Percentiles rank a stretch among this genome's conserved stretches.
Evolutionary conservation across 176 grass and related monocot species (phyloP).

Genomic region (Alloteropsis semialata): DNA sequence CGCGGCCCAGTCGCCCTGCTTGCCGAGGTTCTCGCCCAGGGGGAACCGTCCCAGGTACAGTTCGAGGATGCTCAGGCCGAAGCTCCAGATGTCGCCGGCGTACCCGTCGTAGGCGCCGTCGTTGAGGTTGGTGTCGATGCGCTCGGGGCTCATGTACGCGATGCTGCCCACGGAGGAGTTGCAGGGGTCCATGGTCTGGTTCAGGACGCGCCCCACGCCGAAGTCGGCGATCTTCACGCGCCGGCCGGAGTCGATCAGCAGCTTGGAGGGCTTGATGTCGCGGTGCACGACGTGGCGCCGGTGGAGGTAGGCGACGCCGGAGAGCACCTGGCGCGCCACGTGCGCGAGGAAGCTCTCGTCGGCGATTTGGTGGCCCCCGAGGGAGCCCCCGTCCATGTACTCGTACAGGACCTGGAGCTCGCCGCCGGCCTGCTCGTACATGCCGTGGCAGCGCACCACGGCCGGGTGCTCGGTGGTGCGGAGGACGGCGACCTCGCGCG

Average conservation of each 20-base stretch:
- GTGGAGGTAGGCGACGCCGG: conserved; percentile 87
- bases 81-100: conserved; percentile 97
- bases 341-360: conserved; percentile 68
- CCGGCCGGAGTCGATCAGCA: conserved; percentile 69
- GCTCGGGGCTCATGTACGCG: conserved; percentile 99
- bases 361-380: conserved; percentile 64
- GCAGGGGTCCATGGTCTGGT: conserved; percentile 98
- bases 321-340: conserved; percentile 82
- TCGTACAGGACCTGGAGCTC: too few species aligned
- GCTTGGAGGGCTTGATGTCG: conserved; percentile 97
- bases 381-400: too few species aligned
- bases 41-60: conserved; percentile 93
- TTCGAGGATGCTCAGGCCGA: conserved; percentile 97
- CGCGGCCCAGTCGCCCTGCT: conserved; percentile 85
- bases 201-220: conserved; percentile 84
- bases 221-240: conserved; percentile 97
- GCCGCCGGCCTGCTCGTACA: too few species aligned
- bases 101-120: conserved; percentile 83
- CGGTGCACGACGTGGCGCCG: conserved; percentile 87
- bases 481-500: too few species aligned
- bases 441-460: too few species aligned
- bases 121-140: conserved; percentile 97
- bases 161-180: conserved; percentile 93
- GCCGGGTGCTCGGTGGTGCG: too few species aligned
- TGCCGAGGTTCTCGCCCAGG: conserved; percentile 85